Evolutionary conservation across 2,329 filamentous ascomycete species (phyloP), one percentile per base, ranked within the genome.

Genomic region (Trichoderma sp.): DNA sequence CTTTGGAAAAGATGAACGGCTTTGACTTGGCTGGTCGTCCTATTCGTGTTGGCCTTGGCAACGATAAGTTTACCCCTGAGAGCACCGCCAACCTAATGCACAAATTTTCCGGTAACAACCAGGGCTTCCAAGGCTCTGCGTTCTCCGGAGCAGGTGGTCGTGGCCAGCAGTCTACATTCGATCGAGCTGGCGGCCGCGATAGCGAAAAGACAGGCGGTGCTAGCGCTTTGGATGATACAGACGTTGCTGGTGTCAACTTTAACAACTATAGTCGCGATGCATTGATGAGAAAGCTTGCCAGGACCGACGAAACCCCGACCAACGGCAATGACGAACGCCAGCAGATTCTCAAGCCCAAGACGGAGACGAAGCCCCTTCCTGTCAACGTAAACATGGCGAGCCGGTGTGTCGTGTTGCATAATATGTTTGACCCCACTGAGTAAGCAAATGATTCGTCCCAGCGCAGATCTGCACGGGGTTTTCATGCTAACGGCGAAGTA

Each of bases 1-100:
- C 95, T 70, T 85, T 99, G 71, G 93, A 97, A 80, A 97, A 97
- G 82, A 97, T 99, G 94, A 99, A 99, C 81, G 94, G 94, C 72
- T 99, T 98, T 83, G 95, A 98, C 82, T 89, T 99, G 74, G 95
- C 95, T 76, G 94, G 94, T 81, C 94, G 95, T 78, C 93, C 94
- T 71, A 98, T 99, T 79, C 93, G 95, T 78, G 96, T 99, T 80
- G 95, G 95, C 81, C 92, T 99, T 84, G 95, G 95, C 82, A 99
- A 97, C 84, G 95, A 99, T 92, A 98, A 98, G 88, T 98, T 98
- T 83, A 98, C 94, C 81, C 92, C 94, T 77, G 95, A 98, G 83
- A 95, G 93, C 81, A 97, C 93, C 81, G 91, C 93, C 79, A 94
- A 92, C 82, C 88, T 97, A 78, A 84, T 97, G 77, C 93, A 96